These are phyloP conservation scores for Boletales sp. DNA, from an alignment of 768 basidiomycete genomes.

Conservation along the genomic window DNA sequence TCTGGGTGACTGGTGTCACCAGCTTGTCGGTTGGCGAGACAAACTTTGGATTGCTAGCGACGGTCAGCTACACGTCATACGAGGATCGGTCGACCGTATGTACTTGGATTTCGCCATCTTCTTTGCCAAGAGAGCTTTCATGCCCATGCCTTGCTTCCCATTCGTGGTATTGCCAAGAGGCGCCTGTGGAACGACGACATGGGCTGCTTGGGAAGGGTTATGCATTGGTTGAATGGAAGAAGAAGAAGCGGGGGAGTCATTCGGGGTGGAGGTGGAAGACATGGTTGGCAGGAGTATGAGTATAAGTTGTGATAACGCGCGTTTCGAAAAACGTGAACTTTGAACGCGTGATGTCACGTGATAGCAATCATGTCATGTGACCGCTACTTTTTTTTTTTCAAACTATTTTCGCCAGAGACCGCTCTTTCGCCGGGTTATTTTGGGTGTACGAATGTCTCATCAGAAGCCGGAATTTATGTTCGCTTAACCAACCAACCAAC, in stretches of 20 bases:
- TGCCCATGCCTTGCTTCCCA: constrained; percentile 68
- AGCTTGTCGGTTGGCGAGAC: constrained; percentile 95
- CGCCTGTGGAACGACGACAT: constrained; percentile 73
- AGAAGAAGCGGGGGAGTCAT: constrained; percentile 57
- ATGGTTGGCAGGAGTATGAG: constrained; percentile 37
- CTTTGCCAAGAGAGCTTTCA: constrained; percentile 90
- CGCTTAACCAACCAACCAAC: constrained; percentile 12
- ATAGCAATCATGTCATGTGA: constrained; percentile 9
- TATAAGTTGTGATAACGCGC: too few species aligned
- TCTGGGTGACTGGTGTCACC: constrained; percentile 91
- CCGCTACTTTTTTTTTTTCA: background rate
- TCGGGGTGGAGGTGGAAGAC: constrained; percentile 53
- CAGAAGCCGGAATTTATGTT: constrained; percentile 17
- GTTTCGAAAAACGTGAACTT: constrained; percentile 17
- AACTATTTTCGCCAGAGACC: too few species aligned
- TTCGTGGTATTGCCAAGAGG: constrained; percentile 68
- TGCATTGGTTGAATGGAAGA: constrained; percentile 79
- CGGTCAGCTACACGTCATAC: constrained; percentile 2
- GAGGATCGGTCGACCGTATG: constrained; percentile 32
- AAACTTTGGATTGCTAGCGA: constrained; percentile 73
- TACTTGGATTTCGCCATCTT: constrained; percentile 87
- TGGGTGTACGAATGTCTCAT: background rate
- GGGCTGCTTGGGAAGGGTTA: constrained; percentile 77
- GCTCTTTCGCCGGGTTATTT: too few species aligned
- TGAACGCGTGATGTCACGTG: constrained; percentile 30